These are phyloP conservation scores for Syncephalastrum racemosum DNA, from an alignment of 371 early-diverging fungal genomes.

Conservation along the genomic window DNA sequence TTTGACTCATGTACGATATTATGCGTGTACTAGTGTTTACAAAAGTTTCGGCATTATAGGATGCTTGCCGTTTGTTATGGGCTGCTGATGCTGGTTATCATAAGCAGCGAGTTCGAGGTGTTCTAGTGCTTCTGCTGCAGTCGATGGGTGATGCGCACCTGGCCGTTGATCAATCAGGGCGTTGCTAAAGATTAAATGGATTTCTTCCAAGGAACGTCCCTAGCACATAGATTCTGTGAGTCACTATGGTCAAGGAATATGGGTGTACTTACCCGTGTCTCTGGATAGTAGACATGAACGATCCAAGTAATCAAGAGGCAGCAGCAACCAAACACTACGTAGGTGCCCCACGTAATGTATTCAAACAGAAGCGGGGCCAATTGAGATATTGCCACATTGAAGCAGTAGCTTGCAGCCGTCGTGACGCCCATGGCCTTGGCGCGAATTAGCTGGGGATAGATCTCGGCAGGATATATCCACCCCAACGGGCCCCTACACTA, in stretches of 20 bases:
- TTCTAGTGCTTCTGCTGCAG: slow-evolving; percentile 41
- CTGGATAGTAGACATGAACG: slow-evolving; percentile 75
- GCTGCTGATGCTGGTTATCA: too few relatives aligned
- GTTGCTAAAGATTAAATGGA: slow-evolving; percentile 47
- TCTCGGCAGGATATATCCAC: slow-evolving; percentile 91
- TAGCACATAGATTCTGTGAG: slow-evolving; percentile 7
- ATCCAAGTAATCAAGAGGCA: slow-evolving; percentile 55
- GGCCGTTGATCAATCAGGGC: slow-evolving; percentile 39
- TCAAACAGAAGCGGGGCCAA: slow-evolving; percentile 61
- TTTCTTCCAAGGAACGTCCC: slow-evolving; percentile 48
- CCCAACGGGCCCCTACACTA: slow-evolving; percentile 77
- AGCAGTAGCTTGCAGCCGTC: slow-evolving; percentile 82
- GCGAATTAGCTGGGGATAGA: slow-evolving; percentile 70
- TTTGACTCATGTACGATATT: too few relatives aligned
- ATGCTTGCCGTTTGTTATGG: too few relatives aligned
- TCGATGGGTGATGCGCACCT: slow-evolving; percentile 52
- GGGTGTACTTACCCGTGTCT: slow-evolving; percentile 55
- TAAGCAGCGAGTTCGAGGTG: slow-evolving; percentile 15
- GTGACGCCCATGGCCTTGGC: slow-evolving; percentile 81
- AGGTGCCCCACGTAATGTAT: slow-evolving; percentile 56
- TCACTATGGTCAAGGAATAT: not conserved
- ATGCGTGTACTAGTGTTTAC: too few relatives aligned
- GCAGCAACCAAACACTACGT: slow-evolving; percentile 63
- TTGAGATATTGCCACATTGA: slow-evolving; percentile 63
- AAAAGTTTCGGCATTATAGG: too few relatives aligned